Base-by-base conservation (phyloP, 306 rosid genomes). In the Fragaria iinumae region DNA sequence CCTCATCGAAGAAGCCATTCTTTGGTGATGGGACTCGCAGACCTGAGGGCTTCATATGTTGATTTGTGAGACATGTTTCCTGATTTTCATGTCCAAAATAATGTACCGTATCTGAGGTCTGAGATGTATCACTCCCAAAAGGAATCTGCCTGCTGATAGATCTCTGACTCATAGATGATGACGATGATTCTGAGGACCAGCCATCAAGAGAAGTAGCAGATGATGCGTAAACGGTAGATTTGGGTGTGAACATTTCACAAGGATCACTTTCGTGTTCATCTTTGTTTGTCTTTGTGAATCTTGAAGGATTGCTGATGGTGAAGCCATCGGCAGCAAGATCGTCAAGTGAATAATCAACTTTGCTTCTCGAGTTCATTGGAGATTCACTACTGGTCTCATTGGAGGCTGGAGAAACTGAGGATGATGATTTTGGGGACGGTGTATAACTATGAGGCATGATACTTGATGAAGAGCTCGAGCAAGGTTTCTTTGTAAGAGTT, bases 1-100 rank as follows among this genome's bases (percentile, higher is more conserved):
- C 93, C 93, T 47, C 39, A 14, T 87, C 88, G 11, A 88, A 90
- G 45, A 69, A 89, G 0, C 89, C 93, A 38, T 79, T 71, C 65
- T 82, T 86, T 14, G 91, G 87, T 4, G 90, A 84, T 65, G 90
- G 92, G 71, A 79, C 69, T 78, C 88, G 77, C 1, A 87, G 88
- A 39, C 88, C 64, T 0, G 91, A 89, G 72, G 91, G 87, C 69
- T 78, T 87, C 6, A 32, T 34, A 60, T 25, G 69, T 72, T 47
- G 68, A 77, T 76, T 70, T 17, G 60, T 9, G 75, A 21, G 20
- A 69, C 63, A 32, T 36, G 23, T 48, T 34, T 53, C 76, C 25
- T 50, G 50, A 56, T 56, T 43, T 55, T 71, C 71, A 41, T 29
- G 59, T 21, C 73, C 62, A 63, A 25, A 18, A 41, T 14, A 27